Evolutionary conservation across 2,329 filamentous ascomycete genomes (phyloP).

Genomic region (Aspergillus ochraceus): DNA sequence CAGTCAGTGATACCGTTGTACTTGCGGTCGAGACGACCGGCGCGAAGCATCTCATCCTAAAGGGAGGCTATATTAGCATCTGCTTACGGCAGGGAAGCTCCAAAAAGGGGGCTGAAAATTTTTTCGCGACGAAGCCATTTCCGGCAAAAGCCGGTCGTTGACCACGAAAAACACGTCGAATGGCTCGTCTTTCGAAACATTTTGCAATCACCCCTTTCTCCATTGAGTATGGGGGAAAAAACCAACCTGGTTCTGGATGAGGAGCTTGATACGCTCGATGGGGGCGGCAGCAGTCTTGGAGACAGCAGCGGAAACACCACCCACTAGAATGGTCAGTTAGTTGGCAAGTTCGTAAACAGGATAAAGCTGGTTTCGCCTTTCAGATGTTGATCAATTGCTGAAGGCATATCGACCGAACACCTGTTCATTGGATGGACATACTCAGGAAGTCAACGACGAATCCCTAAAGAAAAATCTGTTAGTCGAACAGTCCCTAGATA

Average conservation of each 20-base stretch:
- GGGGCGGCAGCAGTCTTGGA: slow-evolving; percentile 99
- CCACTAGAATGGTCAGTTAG: slow-evolving; percentile 69
- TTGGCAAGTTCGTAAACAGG: slow-evolving; percentile 14
- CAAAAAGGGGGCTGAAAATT: slow-evolving; percentile 1
- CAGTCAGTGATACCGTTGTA: slow-evolving; percentile 93
- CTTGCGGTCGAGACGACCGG: slow-evolving; percentile 96
- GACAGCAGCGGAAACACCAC: slow-evolving; percentile 99
- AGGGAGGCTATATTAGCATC: slow-evolving; percentile 2
- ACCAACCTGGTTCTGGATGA: slow-evolving; percentile 99
- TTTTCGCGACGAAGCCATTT: slow-evolving; percentile 9
- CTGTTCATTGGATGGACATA: slow-evolving; percentile 58
- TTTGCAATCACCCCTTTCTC: not conserved
- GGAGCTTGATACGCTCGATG: slow-evolving; percentile 99
- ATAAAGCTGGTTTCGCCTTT: not conserved
- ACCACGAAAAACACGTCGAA: not conserved
- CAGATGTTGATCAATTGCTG: slow-evolving; percentile 10
- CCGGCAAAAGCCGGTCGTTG: not conserved
- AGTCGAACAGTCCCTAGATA: slow-evolving; percentile 20
- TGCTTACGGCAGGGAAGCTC: not conserved
- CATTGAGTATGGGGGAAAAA: slow-evolving; percentile 3
- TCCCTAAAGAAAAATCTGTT: slow-evolving; percentile 57
- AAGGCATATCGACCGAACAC: slow-evolving; percentile 5
- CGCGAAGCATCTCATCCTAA: slow-evolving; percentile 99
- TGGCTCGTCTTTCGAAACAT: not conserved
- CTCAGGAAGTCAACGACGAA: slow-evolving; percentile 99